Base-by-base conservation (phyloP, 768 basidiomycete species). In the Leccinum barrowsii region DNA sequence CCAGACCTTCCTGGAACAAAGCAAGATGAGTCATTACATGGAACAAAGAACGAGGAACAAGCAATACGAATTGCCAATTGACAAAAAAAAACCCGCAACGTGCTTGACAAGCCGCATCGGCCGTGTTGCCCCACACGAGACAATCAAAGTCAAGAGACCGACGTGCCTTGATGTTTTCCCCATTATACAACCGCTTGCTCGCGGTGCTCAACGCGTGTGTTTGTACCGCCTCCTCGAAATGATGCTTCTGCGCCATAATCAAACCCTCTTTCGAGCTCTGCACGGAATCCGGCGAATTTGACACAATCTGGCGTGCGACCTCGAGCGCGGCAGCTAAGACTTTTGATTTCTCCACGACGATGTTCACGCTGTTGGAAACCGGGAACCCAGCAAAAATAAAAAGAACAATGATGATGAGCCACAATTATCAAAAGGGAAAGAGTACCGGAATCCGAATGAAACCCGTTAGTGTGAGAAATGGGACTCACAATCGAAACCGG, bases 281-380 rank as follows among this genome's bases (percentile, higher is more conserved):
- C 1, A 93, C 85, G 0, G 91, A 79, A 69, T 93, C 92, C 0
- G 92, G 92, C 1, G 89, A 91, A 64, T 89, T 89, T 22, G 68
- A 66, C 15, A 73, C 72, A 60, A 93, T 85, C 55, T 80, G 74
- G 54, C 77, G 73, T 3, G 92, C 91, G 56, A 84, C 70, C 4
- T 75, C 73, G 28, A 93, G 70, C 2, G 92, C 91, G 7, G 83
- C 77, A 6, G 81, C 62, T 11, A 93, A 64, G 2, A 92, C 81
- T 0, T 75, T 64, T 35, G 69, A 59, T 37, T 76, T 69, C 10
- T 85, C 80, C 2, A 90, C 89, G 10, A 93, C 79, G 53, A 74
- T 67, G 72, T 92, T 94, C 50, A 94, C 85, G 68, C 90, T 89
- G 52, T 48, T 40, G 7, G 37, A n/a, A 17, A 40, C 37, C 37